Evolutionary conservation across 345 rosid species (phyloP).

Genomic region (Mangifera indica): DNA sequence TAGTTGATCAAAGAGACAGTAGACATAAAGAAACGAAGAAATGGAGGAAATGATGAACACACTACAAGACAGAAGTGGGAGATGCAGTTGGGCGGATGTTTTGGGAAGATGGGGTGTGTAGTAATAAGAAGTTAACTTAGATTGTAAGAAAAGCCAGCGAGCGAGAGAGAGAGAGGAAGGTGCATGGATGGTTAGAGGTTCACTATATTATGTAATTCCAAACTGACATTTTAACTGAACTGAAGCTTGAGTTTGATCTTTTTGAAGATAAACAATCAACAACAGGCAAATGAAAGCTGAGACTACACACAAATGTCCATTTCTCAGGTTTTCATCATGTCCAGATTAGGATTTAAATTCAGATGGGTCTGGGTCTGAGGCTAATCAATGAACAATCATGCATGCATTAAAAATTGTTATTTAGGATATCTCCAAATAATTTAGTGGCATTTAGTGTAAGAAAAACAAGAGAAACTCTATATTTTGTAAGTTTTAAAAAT

Average conservation of each 20-base stretch:
- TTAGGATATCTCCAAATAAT: too few species aligned
- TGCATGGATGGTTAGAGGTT: not conserved
- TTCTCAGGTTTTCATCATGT: too few species aligned
- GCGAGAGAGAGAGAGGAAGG: not conserved
- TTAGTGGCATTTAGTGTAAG: too few species aligned
- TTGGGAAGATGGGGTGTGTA: conserved; percentile 14
- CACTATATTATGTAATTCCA: not conserved
- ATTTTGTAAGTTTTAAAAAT: too few species aligned
- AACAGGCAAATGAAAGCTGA: not conserved
- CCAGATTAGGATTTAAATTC: too few species aligned
- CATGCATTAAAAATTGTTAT: too few species aligned
- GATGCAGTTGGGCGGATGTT: not conserved
- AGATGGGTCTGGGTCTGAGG: too few species aligned
- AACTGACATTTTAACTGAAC: conserved; percentile 39
- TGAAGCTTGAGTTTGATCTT: conserved; percentile 40
- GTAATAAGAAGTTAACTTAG: conserved; percentile 23
- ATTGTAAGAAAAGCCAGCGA: conserved; percentile 14
- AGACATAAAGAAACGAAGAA: not conserved
- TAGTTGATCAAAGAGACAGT: not conserved
- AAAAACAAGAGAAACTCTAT: too few species aligned
- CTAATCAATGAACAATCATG: too few species aligned
- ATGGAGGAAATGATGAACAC: conserved; percentile 10
- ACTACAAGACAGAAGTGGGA: conserved; percentile 22
- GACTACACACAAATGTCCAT: too few species aligned
- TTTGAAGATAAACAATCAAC: conserved; percentile 34